Percentiles rank a stretch among this genome's conserved stretches.
These are phyloP conservation scores for Solioccasus polychromus DNA, from an alignment of 768 basidiomycete genomes.

Conservation along the genomic window DNA sequence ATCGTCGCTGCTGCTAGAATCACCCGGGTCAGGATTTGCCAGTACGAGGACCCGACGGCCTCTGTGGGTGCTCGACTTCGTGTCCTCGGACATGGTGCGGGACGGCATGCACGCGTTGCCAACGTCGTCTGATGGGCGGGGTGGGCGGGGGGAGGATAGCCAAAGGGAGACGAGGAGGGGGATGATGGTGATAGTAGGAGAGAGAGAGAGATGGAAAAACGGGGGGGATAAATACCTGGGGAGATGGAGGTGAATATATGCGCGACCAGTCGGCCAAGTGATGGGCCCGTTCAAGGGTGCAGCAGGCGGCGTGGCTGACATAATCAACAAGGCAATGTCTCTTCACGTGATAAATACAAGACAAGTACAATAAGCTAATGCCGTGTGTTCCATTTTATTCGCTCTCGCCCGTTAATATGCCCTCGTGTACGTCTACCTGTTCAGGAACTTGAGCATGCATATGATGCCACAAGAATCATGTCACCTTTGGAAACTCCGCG, in stretches of 20 bases:
- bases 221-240: constrained; percentile 13
- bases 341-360: constrained; percentile 12
- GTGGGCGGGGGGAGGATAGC: constrained; percentile 1
- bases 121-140: constrained; percentile 24
- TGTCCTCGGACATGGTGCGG: constrained; percentile 60
- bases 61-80: constrained; percentile 36
- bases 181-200: not conserved
- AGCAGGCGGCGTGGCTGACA: constrained; percentile 28
- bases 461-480: constrained; percentile 16
- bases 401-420: constrained; percentile 12
- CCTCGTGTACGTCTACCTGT: constrained; percentile 32
- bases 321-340: constrained; percentile 27
- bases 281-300: constrained; percentile 27
- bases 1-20: constrained; percentile 39
- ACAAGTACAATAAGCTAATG: not conserved
- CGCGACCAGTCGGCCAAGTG: constrained; percentile 24
- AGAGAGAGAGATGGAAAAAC: not conserved
- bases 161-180: not conserved
- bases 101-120: constrained; percentile 31
- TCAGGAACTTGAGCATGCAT: constrained; percentile 24
- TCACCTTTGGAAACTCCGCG: constrained; percentile 79
- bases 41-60: constrained; percentile 50
- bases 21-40: constrained; percentile 58
- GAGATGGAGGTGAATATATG: constrained; percentile 26
- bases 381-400: constrained; percentile 16